Conservation (phyloP, 768 basidiomycete species). For the Asterophora parasitica region DNA sequence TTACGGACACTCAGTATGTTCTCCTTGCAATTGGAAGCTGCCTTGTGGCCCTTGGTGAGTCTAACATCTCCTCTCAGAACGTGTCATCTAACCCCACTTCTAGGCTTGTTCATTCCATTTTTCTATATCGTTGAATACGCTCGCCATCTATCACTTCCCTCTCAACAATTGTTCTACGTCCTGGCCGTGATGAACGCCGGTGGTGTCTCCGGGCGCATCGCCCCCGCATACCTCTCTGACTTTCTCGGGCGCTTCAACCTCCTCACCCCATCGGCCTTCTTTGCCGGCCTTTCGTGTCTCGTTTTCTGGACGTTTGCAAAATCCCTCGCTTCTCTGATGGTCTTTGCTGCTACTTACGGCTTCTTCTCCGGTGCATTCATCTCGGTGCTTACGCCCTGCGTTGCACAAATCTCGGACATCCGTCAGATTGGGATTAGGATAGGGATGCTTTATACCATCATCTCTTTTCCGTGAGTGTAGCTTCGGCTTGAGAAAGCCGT, state of each 20-base stretch:
- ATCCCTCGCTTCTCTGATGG: constrained; percentile 35
- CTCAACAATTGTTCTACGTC: constrained; percentile 44
- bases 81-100: neutral
- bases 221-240: constrained; percentile 63
- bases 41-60: constrained; percentile 57
- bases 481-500: neutral
- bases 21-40: constrained; percentile 51
- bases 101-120: constrained; percentile 69
- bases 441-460: constrained; percentile 59
- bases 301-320: constrained; percentile 51
- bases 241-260: constrained; percentile 63
- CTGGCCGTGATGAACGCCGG: constrained; percentile 69
- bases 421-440: constrained; percentile 57
- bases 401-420: constrained; percentile 60
- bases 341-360: constrained; percentile 56
- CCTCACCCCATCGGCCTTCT: constrained; percentile 56
- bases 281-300: constrained; percentile 57
- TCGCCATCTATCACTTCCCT: constrained; percentile 34
- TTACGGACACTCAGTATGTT: constrained; percentile 47
- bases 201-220: constrained; percentile 58
- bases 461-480: constrained; percentile 65
- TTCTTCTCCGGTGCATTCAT: constrained; percentile 67
- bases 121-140: constrained; percentile 67
- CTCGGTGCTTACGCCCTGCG: constrained; percentile 61
- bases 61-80: neutral